These are phyloP conservation scores for Bonia amplexicaulis DNA, from an alignment of 176 grass and related monocot species.

Conservation along the genomic window DNA sequence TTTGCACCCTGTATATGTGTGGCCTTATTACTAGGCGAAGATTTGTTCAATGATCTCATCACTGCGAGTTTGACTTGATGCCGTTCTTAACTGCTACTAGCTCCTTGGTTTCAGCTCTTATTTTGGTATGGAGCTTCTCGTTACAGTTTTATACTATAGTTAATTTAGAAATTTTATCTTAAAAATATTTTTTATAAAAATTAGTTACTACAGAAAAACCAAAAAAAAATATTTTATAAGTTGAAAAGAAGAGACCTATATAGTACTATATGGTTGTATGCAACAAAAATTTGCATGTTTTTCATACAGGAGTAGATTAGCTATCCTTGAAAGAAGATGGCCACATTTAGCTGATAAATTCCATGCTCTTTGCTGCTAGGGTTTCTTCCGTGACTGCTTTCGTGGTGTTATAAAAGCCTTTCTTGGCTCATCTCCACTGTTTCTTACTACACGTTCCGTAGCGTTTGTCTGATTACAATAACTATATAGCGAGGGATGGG, in stretches of 20 bases:
- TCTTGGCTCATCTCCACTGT: constrained; percentile 13
- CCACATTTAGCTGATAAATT: not conserved
- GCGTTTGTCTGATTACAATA: constrained; percentile 34
- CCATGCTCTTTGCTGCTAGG: not conserved
- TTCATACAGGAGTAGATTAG: not conserved
- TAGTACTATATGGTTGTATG: no score
- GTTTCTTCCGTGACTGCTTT: not conserved
- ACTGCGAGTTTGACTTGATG: not conserved
- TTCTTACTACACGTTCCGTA: constrained; percentile 14
- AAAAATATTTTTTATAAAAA: no score
- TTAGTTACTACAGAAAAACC: no score
- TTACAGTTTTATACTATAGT: no score
- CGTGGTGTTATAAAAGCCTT: not conserved
- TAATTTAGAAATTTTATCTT: no score
- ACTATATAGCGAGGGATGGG: constrained; percentile 10
- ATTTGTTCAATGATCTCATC: constrained; percentile 18
- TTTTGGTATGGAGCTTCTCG: not conserved
- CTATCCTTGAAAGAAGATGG: not conserved
- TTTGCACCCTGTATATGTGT: not conserved
- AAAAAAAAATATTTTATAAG: no score
- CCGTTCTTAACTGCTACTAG: not conserved
- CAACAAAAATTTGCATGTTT: not conserved
- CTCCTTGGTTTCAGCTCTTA: constrained; percentile 13
- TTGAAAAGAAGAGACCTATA: no score
- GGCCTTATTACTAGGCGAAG: not conserved